Evolutionary conservation across 2,329 filamentous ascomycete genomes (phyloP).

Genomic region (Thermoascus crustaceus): DNA sequence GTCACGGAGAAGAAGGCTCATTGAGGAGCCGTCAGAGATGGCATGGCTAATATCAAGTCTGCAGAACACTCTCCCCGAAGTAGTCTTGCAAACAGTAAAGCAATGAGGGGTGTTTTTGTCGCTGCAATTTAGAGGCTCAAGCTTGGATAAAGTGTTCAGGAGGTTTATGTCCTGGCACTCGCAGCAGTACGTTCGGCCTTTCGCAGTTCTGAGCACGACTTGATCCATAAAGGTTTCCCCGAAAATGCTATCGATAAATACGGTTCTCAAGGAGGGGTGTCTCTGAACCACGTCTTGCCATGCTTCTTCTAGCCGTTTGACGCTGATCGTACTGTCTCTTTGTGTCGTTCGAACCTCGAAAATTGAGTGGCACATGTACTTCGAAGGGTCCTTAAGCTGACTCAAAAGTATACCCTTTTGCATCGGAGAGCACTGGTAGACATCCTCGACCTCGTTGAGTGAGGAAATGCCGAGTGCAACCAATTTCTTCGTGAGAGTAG

Average conservation of each 20-base stretch:
- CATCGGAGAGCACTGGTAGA: constrained; percentile 17
- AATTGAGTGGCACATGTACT: constrained; percentile 10
- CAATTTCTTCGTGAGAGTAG: constrained; percentile 5
- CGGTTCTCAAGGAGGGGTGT: constrained; percentile 11
- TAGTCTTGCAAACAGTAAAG: constrained; percentile 29
- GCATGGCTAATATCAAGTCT: constrained; percentile 40
- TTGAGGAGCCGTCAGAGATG: constrained; percentile 39
- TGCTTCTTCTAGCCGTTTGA: constrained; percentile 8
- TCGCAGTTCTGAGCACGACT: constrained; percentile 6
- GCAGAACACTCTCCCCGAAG: constrained; percentile 22
- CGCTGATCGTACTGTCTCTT: constrained; percentile 6
- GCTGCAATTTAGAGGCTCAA: constrained; percentile 3
- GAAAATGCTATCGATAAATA: constrained; percentile 9
- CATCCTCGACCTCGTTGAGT: constrained; percentile 15
- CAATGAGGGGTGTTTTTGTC: constrained; percentile 28
- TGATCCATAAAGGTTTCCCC: constrained; percentile 9
- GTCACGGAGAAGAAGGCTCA: constrained; percentile 36
- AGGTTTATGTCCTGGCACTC: neutral
- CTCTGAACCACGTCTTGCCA: constrained; percentile 12
- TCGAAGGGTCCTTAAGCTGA: constrained; percentile 14
- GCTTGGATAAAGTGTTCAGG: neutral
- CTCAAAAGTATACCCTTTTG: constrained; percentile 18
- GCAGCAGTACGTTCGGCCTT: neutral
- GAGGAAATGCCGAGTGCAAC: constrained; percentile 5
- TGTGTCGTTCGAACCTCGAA: constrained; percentile 9